Evolutionary conservation across 2,329 filamentous ascomycete species (phyloP).

Genomic region (Pseudopithomyces maydicus): DNA sequence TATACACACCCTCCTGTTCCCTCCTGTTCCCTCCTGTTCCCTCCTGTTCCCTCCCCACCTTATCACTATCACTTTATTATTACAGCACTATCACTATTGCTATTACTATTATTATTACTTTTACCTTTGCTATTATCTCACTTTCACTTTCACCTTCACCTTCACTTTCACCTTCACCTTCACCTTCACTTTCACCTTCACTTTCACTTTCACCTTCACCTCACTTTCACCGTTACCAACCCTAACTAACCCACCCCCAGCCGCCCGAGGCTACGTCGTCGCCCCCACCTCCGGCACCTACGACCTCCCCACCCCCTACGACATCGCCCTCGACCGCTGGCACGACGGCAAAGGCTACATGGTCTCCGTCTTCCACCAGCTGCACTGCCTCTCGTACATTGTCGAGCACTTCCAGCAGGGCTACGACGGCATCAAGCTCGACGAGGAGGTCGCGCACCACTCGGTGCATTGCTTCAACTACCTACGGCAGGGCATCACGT

Average conservation of each 20-base stretch:
- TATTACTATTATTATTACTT: no score
- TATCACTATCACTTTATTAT: no score
- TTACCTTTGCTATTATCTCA: no score
- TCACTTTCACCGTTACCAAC: no score
- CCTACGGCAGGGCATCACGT: conserved; percentile 30
- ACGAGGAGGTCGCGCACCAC: conserved; percentile 27
- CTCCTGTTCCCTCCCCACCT: no score
- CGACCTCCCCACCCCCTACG: conserved; percentile 26
- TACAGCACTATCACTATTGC: no score
- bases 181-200: no score
- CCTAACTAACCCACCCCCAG: conserved; percentile 10
- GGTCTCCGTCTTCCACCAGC: conserved; percentile 32
- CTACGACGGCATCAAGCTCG: conserved; percentile 20
- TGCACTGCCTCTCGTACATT: conserved; percentile 32
- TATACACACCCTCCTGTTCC: no score
- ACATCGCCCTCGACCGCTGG: conserved; percentile 20
- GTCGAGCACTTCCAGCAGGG: conserved; percentile 26
- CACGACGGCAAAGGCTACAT: conserved; percentile 27
- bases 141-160: no score
- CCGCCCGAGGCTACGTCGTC: conserved; percentile 24
- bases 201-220: no score
- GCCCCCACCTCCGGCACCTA: conserved; percentile 9
- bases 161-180: no score
- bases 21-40: no score
- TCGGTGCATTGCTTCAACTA: conserved; percentile 35